These are phyloP conservation scores for Boletus holoroseus DNA, from an alignment of 1,284 basidiomycete genomes.

Conservation along the genomic window DNA sequence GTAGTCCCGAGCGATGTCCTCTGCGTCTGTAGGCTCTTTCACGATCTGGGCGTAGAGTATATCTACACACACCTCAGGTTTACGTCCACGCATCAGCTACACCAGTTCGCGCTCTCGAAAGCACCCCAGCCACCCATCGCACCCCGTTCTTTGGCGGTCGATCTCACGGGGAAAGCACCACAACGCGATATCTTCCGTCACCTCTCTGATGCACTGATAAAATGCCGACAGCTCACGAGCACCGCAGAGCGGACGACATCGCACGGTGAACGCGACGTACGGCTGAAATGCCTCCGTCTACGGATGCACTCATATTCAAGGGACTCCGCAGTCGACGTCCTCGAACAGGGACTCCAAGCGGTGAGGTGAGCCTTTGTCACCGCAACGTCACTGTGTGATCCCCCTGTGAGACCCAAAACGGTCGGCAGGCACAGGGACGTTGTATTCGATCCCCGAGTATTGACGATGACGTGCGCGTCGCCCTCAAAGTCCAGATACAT, in stretches of 20 bases:
- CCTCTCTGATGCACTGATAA: constrained; percentile 15
- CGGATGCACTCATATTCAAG: constrained; percentile 41
- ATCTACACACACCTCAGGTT: constrained; percentile 34
- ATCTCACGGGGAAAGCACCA: constrained; percentile 16
- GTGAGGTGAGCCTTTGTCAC: constrained; percentile 37
- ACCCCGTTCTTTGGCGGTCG: constrained; percentile 17
- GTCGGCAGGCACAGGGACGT: neutral
- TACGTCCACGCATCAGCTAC: constrained; percentile 13
- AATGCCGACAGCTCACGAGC: constrained; percentile 5
- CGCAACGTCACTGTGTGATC: neutral
- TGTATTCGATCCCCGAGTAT: neutral
- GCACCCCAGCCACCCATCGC: constrained; percentile 5
- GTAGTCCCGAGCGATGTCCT: constrained; percentile 16
- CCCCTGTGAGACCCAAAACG: neutral
- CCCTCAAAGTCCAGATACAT: constrained; percentile 40
- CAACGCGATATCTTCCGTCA: constrained; percentile 7
- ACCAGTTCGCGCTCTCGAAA: constrained; percentile 22
- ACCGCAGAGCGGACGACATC: neutral
- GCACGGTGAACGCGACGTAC: constrained; percentile 5
- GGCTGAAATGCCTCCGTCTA: constrained; percentile 36
- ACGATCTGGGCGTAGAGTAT: constrained; percentile 11
- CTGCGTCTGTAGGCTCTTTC: constrained; percentile 17
- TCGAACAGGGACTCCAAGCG: constrained; percentile 39
- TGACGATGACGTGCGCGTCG: neutral
- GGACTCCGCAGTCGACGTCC: constrained; percentile 34